phyloP scores from a whole-genome alignment of 306 rosid genomes.

The Lathyrus tuberosus region DNA sequence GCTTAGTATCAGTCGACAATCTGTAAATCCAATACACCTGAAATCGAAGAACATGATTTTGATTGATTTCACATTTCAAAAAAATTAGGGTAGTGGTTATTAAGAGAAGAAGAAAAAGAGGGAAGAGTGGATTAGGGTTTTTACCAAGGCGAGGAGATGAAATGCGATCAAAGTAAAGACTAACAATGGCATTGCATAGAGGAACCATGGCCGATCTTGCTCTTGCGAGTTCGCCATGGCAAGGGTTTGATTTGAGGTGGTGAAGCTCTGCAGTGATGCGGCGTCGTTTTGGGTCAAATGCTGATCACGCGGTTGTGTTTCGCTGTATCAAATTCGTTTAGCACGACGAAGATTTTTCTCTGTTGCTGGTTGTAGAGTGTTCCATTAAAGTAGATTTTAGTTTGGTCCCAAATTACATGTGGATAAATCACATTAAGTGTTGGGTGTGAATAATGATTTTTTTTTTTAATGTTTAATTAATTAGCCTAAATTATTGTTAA shows the following conservation, averaged over 20 bases:
- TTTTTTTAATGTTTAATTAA: too few species aligned
- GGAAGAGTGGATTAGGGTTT: constrained; percentile 33
- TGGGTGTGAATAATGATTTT: too few species aligned
- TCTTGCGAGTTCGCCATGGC: constrained; percentile 61
- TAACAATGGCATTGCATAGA: constrained; percentile 56
- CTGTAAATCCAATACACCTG: constrained; percentile 93
- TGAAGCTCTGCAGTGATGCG: constrained; percentile 11
- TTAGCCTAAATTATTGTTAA: too few species aligned
- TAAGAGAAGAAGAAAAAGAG: not conserved
- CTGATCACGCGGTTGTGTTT: not conserved
- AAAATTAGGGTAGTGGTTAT: not conserved
- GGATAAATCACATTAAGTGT: too few species aligned
- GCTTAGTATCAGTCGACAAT: constrained; percentile 65
- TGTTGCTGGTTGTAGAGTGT: not conserved
- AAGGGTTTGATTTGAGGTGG: not conserved
- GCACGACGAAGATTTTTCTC: not conserved
- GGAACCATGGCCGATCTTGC: constrained; percentile 70
- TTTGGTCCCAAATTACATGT: not conserved
- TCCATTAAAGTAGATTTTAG: not conserved
- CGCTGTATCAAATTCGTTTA: not conserved
- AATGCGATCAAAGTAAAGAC: constrained; percentile 70
- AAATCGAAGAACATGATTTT: not conserved
- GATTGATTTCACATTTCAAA: not conserved
- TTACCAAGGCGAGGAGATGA: constrained; percentile 84
- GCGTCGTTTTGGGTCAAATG: constrained; percentile 35